phyloP scores from a whole-genome alignment of 2,329 filamentous ascomycete species.

The Pleoardoris graminearum region DNA sequence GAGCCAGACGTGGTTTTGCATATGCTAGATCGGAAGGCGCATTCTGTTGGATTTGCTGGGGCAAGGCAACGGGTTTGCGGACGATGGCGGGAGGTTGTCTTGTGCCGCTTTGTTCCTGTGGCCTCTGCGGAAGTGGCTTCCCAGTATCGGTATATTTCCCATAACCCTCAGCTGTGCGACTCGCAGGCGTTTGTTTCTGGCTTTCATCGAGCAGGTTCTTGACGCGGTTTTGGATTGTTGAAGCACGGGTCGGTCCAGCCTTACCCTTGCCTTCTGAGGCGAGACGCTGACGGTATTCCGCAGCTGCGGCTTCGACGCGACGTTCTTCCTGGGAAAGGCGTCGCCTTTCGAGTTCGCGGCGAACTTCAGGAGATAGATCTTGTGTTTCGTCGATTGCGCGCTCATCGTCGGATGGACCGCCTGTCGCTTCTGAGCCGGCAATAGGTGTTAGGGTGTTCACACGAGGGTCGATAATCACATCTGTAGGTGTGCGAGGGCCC shows the following conservation, averaged over 20 bases:
- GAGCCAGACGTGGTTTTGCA: conserved; percentile 30
- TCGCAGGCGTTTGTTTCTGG: conserved; percentile 53
- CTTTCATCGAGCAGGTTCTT: conserved; percentile 83
- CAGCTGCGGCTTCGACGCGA: conserved; percentile 83
- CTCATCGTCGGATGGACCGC: conserved; percentile 68
- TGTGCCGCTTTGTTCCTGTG: conserved; percentile 30
- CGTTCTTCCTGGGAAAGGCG: conserved; percentile 85
- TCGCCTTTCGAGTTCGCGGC: conserved; percentile 83
- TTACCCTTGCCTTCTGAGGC: conserved; percentile 61
- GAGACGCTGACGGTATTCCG: conserved; percentile 80
- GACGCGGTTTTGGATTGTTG: conserved; percentile 90
- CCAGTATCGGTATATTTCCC: conserved; percentile 72
- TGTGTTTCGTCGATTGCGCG: conserved; percentile 67
- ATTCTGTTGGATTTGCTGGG: conserved; percentile 14
- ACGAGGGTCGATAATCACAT: conserved; percentile 25
- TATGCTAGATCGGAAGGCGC: conserved; percentile 30
- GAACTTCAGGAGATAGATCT: conserved; percentile 81
- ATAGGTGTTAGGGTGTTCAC: conserved; percentile 62
- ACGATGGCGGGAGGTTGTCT: conserved; percentile 32
- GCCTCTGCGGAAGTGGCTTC: conserved; percentile 36
- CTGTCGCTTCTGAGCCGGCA: conserved; percentile 74
- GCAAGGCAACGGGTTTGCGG: conserved; percentile 54
- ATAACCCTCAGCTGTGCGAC: conserved; percentile 84
- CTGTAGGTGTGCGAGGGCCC: conserved; percentile 32
- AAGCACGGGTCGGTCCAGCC: conserved; percentile 61